These are phyloP conservation scores for Yamagishiella unicocca DNA, from an alignment of 139 green algal species.

Conservation along the genomic window DNA sequence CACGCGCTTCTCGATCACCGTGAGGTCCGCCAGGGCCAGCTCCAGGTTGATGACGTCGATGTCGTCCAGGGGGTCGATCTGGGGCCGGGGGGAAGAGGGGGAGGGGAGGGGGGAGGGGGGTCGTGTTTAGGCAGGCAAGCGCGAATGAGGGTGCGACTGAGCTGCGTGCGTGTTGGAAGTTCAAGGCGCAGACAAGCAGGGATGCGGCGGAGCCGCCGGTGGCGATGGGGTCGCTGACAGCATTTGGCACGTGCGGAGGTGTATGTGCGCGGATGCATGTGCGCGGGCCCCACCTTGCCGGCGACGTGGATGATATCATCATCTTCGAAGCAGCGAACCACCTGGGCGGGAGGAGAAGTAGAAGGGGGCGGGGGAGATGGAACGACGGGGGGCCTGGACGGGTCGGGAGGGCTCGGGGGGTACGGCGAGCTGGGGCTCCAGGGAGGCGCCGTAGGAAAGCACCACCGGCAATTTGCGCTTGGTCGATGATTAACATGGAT, in stretches of 20 bases:
- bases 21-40: constrained; percentile 92
- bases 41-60: constrained; percentile 97
- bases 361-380: too few species aligned
- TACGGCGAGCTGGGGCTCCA: background rate
- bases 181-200: too few species aligned
- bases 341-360: constrained; percentile 66
- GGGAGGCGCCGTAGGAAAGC: too few species aligned
- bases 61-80: constrained; percentile 78
- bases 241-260: background rate
- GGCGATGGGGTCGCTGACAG: too few species aligned
- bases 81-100: background rate
- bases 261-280: background rate
- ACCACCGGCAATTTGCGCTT: too few species aligned
- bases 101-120: background rate
- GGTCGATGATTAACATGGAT: too few species aligned
- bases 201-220: too few species aligned
- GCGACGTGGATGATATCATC: constrained; percentile 95
- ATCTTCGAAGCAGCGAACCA: constrained; percentile 98
- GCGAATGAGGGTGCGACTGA: too few species aligned
- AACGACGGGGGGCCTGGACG: background rate
- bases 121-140: too few species aligned
- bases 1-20: constrained; percentile 89
- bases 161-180: too few species aligned
- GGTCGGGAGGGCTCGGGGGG: background rate
- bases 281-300: constrained; percentile 73